Evolutionary conservation across 208 protist genomes (phyloP).

Genomic region (Acanthamoeba sp.): DNA sequence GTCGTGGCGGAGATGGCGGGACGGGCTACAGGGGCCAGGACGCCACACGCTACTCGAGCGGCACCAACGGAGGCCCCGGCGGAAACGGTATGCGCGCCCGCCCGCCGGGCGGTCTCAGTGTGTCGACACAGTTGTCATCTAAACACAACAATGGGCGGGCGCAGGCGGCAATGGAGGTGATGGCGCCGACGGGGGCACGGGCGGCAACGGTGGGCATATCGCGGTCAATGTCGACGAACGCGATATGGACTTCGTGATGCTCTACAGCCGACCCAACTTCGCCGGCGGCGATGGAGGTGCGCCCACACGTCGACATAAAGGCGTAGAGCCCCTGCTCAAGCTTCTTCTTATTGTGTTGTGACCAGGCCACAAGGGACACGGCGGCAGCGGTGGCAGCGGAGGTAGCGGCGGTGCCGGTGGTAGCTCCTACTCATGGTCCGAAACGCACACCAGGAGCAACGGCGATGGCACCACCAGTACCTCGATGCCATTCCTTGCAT

Average conservation of each 20-base stretch:
- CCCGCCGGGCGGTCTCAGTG: too few relatives aligned
- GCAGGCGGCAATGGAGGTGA: conserved; percentile 25
- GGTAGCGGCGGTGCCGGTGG: conserved; percentile 13
- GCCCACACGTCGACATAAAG: too few relatives aligned
- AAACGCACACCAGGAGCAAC: neutral
- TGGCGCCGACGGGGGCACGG: conserved; percentile 18
- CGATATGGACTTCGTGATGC: conserved; percentile 53
- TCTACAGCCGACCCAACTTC: neutral
- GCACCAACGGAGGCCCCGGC: conserved; percentile 24
- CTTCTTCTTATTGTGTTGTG: neutral
- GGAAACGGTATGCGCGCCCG: neutral
- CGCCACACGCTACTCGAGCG: conserved; percentile 11
- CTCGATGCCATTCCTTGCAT: too few relatives aligned
- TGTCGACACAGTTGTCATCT: too few relatives aligned
- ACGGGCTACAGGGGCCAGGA: conserved; percentile 1
- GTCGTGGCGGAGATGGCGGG: conserved; percentile 14
- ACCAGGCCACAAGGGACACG: neutral
- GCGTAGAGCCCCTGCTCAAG: too few relatives aligned
- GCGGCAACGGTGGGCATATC: conserved; percentile 17
- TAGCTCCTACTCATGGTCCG: conserved; percentile 44
- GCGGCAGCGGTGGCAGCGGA: neutral
- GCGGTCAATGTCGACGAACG: neutral
- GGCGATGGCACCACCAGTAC: neutral
- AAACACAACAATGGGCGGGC: too few relatives aligned
- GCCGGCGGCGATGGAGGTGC: neutral